A percentile compares a stretch with the other conserved stretches of the same genome.
These are phyloP conservation scores for Populus tomentosa DNA, from an alignment of 441 rosid species.

Conservation along the genomic window DNA sequence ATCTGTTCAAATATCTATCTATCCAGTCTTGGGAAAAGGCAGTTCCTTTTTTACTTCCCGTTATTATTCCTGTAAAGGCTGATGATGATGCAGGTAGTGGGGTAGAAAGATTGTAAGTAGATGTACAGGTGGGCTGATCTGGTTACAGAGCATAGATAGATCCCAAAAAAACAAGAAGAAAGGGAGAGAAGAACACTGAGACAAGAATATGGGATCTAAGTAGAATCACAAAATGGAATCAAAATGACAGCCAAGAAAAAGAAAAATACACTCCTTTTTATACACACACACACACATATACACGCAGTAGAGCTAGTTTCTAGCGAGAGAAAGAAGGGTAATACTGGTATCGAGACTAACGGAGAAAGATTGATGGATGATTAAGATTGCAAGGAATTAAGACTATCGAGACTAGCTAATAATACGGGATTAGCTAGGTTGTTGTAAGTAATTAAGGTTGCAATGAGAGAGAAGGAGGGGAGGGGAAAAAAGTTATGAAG, in stretches of 20 bases:
- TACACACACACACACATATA: not conserved
- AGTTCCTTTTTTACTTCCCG: not conserved
- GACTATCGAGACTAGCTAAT: too few species aligned
- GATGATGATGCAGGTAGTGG: not conserved
- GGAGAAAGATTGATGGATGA: not conserved
- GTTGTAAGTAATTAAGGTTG: not conserved
- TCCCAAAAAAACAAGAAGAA: constrained; percentile 30
- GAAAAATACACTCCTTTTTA: not conserved
- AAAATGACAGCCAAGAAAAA: constrained; percentile 16
- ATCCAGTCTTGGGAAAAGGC: not conserved
- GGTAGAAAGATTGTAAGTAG: not conserved
- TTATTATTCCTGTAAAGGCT: not conserved
- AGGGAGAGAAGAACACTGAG: not conserved
- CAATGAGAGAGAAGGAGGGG: not conserved
- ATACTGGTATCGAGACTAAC: not conserved
- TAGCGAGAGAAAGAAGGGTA: not conserved
- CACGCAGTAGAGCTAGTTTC: not conserved
- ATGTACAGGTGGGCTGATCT: not conserved
- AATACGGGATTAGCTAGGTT: not conserved
- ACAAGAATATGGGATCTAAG: constrained; percentile 41
- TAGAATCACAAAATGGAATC: constrained; percentile 52
- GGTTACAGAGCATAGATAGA: constrained; percentile 37
- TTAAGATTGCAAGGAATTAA: too few species aligned
- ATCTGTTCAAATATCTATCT: not conserved
- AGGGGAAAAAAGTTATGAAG: not conserved